phyloP scores from a whole-genome alignment of 2,329 filamentous ascomycete genomes.

The Trichothecium roseum region DNA sequence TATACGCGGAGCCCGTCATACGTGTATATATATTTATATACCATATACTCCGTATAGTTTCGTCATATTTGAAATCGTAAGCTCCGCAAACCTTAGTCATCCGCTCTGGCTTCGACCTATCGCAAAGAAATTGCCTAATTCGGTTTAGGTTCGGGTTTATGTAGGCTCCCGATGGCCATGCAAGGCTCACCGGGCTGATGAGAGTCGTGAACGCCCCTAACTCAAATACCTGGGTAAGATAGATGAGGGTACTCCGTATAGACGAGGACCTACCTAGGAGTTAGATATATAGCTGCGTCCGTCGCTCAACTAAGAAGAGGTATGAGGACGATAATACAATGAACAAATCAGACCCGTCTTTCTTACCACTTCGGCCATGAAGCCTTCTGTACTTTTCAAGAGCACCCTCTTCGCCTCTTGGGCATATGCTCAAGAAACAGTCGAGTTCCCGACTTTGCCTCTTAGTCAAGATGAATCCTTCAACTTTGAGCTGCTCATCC shows the following conservation, averaged over 20 bases:
- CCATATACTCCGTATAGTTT: slow-evolving; percentile 1
- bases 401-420: slow-evolving; percentile 7
- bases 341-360: slow-evolving; percentile 2
- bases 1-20: too few relatives aligned
- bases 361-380: slow-evolving; percentile 7
- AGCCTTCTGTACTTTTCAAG: slow-evolving; percentile 5
- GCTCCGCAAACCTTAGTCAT: background rate
- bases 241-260: too few relatives aligned
- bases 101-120: slow-evolving; percentile 3
- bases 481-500: slow-evolving; percentile 8
- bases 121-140: slow-evolving; percentile 6
- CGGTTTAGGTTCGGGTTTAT: slow-evolving; percentile 5
- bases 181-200: slow-evolving; percentile 1
- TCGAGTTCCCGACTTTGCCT: slow-evolving; percentile 7
- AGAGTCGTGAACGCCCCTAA: slow-evolving; percentile 1
- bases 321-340: slow-evolving; percentile 2
- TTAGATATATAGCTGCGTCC: too few relatives aligned
- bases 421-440: slow-evolving; percentile 7
- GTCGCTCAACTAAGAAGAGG: too few relatives aligned
- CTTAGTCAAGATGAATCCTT: slow-evolving; percentile 8
- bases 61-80: background rate
- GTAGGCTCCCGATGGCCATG: too few relatives aligned
- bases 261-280: too few relatives aligned
- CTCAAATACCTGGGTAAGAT: slow-evolving; percentile 2
- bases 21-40: too few relatives aligned